A percentile compares a stretch with the other conserved stretches of the same genome.
These are phyloP conservation scores for Lactarius quietus DNA, from an alignment of 768 basidiomycete species.

Conservation along the genomic window DNA sequence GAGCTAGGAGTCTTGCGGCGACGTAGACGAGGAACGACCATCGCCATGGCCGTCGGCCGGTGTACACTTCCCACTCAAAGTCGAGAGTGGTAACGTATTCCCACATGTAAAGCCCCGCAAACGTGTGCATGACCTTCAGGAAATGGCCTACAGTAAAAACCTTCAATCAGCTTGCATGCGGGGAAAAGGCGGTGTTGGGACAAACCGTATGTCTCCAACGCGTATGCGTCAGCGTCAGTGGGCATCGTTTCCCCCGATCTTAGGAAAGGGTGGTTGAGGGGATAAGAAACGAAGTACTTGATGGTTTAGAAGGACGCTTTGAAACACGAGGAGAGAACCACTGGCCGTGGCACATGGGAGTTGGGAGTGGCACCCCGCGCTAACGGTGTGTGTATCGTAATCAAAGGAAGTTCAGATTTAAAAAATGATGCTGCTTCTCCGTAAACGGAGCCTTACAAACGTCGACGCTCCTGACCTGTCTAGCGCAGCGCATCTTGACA, in stretches of 20 bases:
- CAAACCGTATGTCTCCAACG: slow-evolving; percentile 3
- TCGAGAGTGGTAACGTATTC: slow-evolving; percentile 18
- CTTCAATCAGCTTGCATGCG: neutral
- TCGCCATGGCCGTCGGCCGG: slow-evolving; percentile 21
- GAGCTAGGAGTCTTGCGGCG: slow-evolving; percentile 10
- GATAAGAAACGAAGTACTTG: neutral
- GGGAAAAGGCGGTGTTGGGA: neutral
- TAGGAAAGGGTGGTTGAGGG: neutral
- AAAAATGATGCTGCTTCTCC: neutral
- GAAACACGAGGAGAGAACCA: neutral
- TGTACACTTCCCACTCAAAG: slow-evolving; percentile 25
- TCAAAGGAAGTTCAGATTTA: neutral
- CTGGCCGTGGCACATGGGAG: neutral
- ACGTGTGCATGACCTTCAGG: slow-evolving; percentile 14
- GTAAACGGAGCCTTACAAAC: neutral
- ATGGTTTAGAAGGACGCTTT: neutral
- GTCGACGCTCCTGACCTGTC: neutral
- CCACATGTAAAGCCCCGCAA: slow-evolving; percentile 24
- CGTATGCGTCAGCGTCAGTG: neutral
- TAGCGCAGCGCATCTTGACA: neutral
- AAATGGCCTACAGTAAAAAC: neutral
- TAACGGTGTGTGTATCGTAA: neutral
- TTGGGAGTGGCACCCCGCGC: neutral
- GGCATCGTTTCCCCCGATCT: neutral
- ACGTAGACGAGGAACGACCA: slow-evolving; percentile 24